A percentile compares a stretch with the other conserved stretches of the same genome.
Evolutionary conservation across 2,329 filamentous ascomycete genomes (phyloP).

Genomic region (Fusarium austroafricanum): DNA sequence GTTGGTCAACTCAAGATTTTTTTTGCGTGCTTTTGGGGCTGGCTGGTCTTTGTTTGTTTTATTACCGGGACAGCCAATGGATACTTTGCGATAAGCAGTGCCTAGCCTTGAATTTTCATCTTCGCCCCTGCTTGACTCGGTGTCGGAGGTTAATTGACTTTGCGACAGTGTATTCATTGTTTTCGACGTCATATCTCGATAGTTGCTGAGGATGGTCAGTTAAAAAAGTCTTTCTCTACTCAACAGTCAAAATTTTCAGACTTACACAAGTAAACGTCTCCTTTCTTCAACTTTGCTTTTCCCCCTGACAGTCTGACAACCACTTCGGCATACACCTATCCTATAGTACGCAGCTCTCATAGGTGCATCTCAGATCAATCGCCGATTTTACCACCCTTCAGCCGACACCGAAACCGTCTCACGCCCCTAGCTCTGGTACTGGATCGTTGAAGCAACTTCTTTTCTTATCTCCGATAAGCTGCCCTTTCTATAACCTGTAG

Average conservation of each 20-base stretch:
- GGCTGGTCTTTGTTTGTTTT: background rate
- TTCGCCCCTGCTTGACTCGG: conserved; percentile 13
- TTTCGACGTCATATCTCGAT: conserved; percentile 20
- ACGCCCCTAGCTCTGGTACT: background rate
- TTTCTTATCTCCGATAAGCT: conserved; percentile 9
- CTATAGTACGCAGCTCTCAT: conserved; percentile 18
- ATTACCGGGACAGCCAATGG: conserved; percentile 33
- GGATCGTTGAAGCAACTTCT: background rate
- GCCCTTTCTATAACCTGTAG: background rate
- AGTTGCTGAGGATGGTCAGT: background rate
- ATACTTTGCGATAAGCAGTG: conserved; percentile 29
- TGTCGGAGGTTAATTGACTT: conserved; percentile 16
- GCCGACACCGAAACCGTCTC: background rate
- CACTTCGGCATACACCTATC: background rate
- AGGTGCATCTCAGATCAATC: conserved; percentile 41
- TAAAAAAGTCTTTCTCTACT: background rate
- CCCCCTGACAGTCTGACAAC: background rate
- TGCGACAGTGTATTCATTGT: background rate
- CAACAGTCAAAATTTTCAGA: background rate
- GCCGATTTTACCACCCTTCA: conserved; percentile 23
- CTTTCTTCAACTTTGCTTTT: fast-evolving
- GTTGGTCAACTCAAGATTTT: conserved; percentile 24
- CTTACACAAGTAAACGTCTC: fast-evolving
- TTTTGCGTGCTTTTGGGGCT: conserved; percentile 15
- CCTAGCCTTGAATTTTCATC: conserved; percentile 6